Evolutionary conservation across 176 grass and related monocot species (phyloP), one percentile per base, ranked within the genome.

Genomic region (Phoenix dactylifera): DNA sequence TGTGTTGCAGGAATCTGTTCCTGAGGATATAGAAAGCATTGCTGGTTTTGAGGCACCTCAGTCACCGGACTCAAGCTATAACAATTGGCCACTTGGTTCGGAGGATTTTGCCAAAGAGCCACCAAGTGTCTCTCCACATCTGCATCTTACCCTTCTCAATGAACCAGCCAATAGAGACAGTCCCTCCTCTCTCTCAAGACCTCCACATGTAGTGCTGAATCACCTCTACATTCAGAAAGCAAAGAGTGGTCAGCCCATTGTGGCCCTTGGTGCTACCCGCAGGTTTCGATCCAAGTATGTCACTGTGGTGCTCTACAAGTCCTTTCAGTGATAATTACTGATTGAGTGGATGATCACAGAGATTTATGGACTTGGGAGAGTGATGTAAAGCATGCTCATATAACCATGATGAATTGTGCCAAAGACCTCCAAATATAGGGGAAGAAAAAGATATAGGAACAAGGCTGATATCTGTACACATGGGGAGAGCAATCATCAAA

Each of bases 281-380:
- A 55, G 77, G 39, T 79, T 79, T 73, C 25, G 49, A 16, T 49
- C 52, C 15, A 79, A 79, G 29, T 62, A 77, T 60, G 76, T 72
- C n/a, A 79, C 76, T 16, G 68, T 79, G 24, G 70, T 73, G n/a
- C 57, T 79, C 48, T 73, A 79, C 54, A 79, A 79, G 58, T 73
- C 67, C 9, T 17, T 73, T 44, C 58, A 73, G 30, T 7, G 58
- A 16, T 73, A 63, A 29, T 52, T 44, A 12, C 35, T 10, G 35
- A 44, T 44, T 3, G 35, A 44, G 10, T 44, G 35, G 35, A 44
- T 44, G 35, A 44, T 44, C 35, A 44, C 1, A 44, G 3, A 44
- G 35, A 44, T 44, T 7, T 44, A 44, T 44, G 1, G 35, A 44
- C 10, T 0, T 44, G 35, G 30, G 35, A 44, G 35, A 44, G 35